phyloP scores from a whole-genome alignment of 306 rosid genomes.

The Rosa chinensis region DNA sequence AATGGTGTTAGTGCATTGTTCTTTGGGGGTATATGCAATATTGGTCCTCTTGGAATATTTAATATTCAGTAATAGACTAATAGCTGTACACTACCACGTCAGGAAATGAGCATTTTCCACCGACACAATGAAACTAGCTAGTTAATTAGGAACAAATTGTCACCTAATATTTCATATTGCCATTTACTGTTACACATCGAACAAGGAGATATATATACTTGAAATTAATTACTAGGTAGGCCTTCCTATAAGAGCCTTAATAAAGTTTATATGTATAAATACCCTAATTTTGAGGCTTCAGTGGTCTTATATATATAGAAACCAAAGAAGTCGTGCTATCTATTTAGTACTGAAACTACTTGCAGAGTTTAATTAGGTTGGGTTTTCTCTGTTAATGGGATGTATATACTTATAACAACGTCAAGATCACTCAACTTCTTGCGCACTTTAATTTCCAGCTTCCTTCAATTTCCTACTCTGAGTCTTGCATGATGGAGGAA shows the following conservation, averaged over 20 bases:
- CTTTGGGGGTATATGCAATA: too few relatives aligned
- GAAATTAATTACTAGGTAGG: background rate
- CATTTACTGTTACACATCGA: background rate
- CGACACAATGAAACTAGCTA: background rate
- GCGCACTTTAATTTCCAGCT: background rate
- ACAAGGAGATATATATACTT: background rate
- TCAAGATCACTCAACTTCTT: constrained; percentile 21
- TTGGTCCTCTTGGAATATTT: background rate
- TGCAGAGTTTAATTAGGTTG: background rate
- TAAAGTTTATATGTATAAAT: background rate
- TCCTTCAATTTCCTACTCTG: background rate
- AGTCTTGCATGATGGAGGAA: background rate
- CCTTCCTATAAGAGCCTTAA: too few relatives aligned
- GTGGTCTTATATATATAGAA: too few relatives aligned
- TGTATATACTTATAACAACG: background rate
- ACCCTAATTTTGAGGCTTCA: background rate
- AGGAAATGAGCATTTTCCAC: background rate
- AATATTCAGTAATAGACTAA: background rate
- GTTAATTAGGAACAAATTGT: background rate
- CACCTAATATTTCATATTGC: background rate
- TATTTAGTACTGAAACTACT: too few relatives aligned
- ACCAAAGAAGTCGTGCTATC: too few relatives aligned
- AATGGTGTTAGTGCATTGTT: too few relatives aligned
- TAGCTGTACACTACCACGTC: background rate
- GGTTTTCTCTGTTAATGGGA: background rate